phyloP scores from a whole-genome alignment of 306 rosid genomes.

The Sindora glabra region DNA sequence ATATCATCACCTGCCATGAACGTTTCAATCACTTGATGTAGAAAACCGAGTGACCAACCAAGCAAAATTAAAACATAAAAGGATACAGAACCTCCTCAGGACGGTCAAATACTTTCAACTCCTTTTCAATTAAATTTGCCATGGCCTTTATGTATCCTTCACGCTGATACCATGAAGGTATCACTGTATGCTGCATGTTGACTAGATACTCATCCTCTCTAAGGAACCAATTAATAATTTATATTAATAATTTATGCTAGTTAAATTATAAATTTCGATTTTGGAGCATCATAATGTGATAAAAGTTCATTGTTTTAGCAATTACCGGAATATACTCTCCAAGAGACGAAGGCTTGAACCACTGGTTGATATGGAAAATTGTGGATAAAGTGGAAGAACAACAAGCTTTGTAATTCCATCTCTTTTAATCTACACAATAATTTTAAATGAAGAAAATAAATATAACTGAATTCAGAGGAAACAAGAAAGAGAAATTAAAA shows the following conservation, averaged over 20 bases:
- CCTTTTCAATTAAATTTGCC: conserved; percentile 90
- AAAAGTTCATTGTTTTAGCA: background rate
- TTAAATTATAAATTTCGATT: conserved; percentile 4
- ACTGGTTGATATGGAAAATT: conserved; percentile 96
- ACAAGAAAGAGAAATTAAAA: background rate
- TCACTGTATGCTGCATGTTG: conserved; percentile 97
- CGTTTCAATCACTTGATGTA: conserved; percentile 12
- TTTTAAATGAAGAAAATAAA: conserved; percentile 11
- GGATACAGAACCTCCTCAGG: conserved; percentile 51
- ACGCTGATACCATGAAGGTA: conserved; percentile 98
- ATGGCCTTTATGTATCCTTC: conserved; percentile 93
- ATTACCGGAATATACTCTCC: conserved; percentile 94
- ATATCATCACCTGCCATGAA: conserved; percentile 61
- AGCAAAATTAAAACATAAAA: conserved; percentile 7
- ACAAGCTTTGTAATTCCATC: conserved; percentile 90
- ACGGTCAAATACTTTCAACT: conserved; percentile 45
- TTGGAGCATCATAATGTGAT: background rate
- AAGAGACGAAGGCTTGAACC: conserved; percentile 94
- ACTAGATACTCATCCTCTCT: conserved; percentile 95
- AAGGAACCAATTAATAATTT: conserved; percentile 17
- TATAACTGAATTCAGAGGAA: conserved; percentile 14
- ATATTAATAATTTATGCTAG: no score
- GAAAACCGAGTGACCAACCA: background rate
- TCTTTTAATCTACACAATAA: conserved; percentile 60
- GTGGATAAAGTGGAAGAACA: conserved; percentile 99